phyloP scores from a whole-genome alignment of 495 filamentous ascomycete genomes.

The Trichoderma orchidacearum region DNA sequence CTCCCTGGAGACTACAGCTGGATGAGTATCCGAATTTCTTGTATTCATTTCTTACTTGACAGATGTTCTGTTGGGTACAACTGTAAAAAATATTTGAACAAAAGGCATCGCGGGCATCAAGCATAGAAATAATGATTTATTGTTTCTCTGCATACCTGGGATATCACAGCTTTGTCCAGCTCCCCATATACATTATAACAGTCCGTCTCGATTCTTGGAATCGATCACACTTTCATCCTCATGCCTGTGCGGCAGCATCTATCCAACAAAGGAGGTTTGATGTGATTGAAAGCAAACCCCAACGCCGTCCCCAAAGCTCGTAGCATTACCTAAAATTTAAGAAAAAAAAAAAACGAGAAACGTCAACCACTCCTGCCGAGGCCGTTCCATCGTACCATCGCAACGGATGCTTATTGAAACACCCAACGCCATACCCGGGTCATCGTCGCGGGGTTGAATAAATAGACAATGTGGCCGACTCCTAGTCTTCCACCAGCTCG shows the following conservation, averaged over 20 bases:
- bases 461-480: neutral
- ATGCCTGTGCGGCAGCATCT: neutral
- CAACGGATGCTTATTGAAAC: neutral
- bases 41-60: too few species aligned
- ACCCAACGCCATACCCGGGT: neutral
- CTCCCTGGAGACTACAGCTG: too few species aligned
- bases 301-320: neutral
- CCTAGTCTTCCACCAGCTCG: conserved; percentile 3
- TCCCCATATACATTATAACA: neutral
- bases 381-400: neutral
- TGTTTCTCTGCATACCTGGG: too few species aligned
- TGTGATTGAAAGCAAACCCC: neutral
- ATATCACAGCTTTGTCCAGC: neutral
- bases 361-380: neutral
- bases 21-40: too few species aligned
- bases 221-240: neutral
- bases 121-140: too few species aligned
- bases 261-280: neutral
- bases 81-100: too few species aligned
- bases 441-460: neutral
- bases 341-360: too few species aligned
- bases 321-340: neutral
- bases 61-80: too few species aligned
- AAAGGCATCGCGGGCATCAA: too few species aligned
- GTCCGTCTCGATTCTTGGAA: neutral